Evolutionary conservation across 2,329 filamentous ascomycete species (phyloP).

Genomic region (Exophiala sp.): DNA sequence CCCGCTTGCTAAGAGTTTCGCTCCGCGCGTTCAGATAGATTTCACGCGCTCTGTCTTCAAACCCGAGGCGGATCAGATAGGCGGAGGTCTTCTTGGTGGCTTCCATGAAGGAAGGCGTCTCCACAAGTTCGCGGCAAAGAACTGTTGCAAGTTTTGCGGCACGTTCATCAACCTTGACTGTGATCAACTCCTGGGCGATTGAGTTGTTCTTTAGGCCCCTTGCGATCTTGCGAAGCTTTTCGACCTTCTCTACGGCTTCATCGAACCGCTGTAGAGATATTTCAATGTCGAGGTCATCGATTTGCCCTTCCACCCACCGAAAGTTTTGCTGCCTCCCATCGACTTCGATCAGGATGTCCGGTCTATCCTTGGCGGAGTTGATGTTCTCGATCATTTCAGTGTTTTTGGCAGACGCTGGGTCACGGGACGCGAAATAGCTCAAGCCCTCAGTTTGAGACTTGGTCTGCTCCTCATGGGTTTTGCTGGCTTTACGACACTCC

Average conservation of each 20-base stretch:
- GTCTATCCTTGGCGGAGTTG: slow-evolving; percentile 67
- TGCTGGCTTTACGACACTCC: slow-evolving; percentile 76
- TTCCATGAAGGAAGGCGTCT: slow-evolving; percentile 67
- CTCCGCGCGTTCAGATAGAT: slow-evolving; percentile 76
- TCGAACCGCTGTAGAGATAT: slow-evolving; percentile 89
- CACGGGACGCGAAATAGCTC: slow-evolving; percentile 75
- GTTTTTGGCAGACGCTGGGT: slow-evolving; percentile 70
- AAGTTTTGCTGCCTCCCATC: slow-evolving; percentile 95
- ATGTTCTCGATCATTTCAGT: slow-evolving; percentile 72
- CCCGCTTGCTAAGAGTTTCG: slow-evolving; percentile 70
- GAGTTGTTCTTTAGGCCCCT: slow-evolving; percentile 76
- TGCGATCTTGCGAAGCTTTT: slow-evolving; percentile 74
- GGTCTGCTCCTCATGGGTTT: slow-evolving; percentile 80
- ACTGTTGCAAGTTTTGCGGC: slow-evolving; percentile 69
- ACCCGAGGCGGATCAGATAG: slow-evolving; percentile 81
- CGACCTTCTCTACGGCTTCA: slow-evolving; percentile 72
- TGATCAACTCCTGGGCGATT: slow-evolving; percentile 86
- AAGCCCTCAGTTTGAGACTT: slow-evolving; percentile 73
- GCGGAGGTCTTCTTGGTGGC: slow-evolving; percentile 74
- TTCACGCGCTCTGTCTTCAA: slow-evolving; percentile 81
- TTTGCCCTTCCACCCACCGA: slow-evolving; percentile 88
- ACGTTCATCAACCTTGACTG: slow-evolving; percentile 81
- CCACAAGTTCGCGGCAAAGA: slow-evolving; percentile 69
- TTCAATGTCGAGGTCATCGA: slow-evolving; percentile 93
- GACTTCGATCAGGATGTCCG: slow-evolving; percentile 79